Conservation (phyloP, 441 rosid genomes). For the Breynia disticha region DNA sequence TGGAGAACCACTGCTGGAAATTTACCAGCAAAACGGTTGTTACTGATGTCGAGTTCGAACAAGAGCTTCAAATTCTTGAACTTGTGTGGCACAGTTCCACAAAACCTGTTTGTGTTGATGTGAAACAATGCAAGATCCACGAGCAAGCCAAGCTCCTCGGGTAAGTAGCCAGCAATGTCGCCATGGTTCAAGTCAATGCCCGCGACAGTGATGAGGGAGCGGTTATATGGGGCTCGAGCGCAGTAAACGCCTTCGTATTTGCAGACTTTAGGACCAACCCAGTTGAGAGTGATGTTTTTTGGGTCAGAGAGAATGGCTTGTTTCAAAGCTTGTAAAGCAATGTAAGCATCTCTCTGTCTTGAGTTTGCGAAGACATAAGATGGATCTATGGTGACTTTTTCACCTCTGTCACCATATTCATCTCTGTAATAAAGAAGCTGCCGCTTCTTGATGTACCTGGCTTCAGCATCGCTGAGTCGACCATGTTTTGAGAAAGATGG, state of each 20-base stretch:
- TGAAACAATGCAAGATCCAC: slow-evolving; percentile 87
- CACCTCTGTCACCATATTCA: slow-evolving; percentile 82
- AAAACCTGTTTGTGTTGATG: slow-evolving; percentile 78
- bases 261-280: slow-evolving; percentile 82
- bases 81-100: slow-evolving; percentile 73
- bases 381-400: slow-evolving; percentile 60
- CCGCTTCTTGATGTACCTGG: slow-evolving; percentile 50
- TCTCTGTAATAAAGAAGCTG: slow-evolving; percentile 90
- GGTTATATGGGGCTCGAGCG: slow-evolving; percentile 57
- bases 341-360: slow-evolving; percentile 55
- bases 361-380: slow-evolving; percentile 61
- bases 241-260: slow-evolving; percentile 57
- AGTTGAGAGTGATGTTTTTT: slow-evolving; percentile 41
- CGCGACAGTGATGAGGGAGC: slow-evolving; percentile 58
- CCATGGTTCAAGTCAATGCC: slow-evolving; percentile 91
- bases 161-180: slow-evolving; percentile 83
- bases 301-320: slow-evolving; percentile 91
- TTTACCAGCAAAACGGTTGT: slow-evolving; percentile 81
- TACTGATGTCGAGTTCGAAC: slow-evolving; percentile 90
- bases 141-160: slow-evolving; percentile 80
- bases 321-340: slow-evolving; percentile 91
- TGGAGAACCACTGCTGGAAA: slow-evolving; percentile 59
- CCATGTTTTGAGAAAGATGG: neutral
- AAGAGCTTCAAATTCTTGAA: slow-evolving; percentile 44
- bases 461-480: slow-evolving; percentile 43